Evolutionary conservation across 495 filamentous ascomycete genomes (phyloP), one percentile per base, ranked within the genome.

Genomic region (Penicillium manginii): DNA sequence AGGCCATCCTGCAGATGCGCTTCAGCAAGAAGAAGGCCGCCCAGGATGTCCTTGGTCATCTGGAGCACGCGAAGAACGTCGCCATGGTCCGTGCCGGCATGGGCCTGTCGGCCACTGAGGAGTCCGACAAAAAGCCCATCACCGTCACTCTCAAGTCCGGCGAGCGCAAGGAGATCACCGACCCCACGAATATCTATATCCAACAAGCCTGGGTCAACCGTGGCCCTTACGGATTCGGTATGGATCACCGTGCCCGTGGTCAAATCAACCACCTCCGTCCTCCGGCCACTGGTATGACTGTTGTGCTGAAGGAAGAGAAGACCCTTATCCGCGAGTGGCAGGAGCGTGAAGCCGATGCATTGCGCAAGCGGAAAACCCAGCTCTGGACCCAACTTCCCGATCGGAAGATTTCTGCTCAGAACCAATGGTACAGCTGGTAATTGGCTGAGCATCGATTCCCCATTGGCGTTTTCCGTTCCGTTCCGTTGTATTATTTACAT

Each of bases 1-100:
- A 98, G 31, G 94, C 94, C 14, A 90, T 98, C 57, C 74, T 88
- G 61, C 94, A 98, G 82, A 97, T 98, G 93, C 85, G 87, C 35
- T 97, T 92, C 75, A 91, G 86, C 73, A 89, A 90, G 83, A 98
- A 98, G 85, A 93, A 91, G 81, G 90, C 86, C 49, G 91, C 94
- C 11, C 79, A 81, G 67, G 90, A 96, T 65, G 89, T 97, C 14
- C 70, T 81, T 54, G 83, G 81, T 62, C 90, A 94, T 73, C 79
- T 98, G 17, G 81, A 91, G 69, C 74, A 86, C 52, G 92, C 94
- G 7, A 83, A 86, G 57, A 87, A 93, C 67, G 72, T 83, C 63
- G 94, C 94, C 49, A 77, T 96, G 57, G 88, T 89, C 50, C 80
- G 79, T 67, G 79, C 84, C 50, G 91, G 89, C 42, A 98, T 98